Percentiles rank a stretch among this genome's conserved stretches.
Evolutionary conservation across 2,329 filamentous ascomycete genomes (phyloP).

Genomic region (Didymella segeticola): DNA sequence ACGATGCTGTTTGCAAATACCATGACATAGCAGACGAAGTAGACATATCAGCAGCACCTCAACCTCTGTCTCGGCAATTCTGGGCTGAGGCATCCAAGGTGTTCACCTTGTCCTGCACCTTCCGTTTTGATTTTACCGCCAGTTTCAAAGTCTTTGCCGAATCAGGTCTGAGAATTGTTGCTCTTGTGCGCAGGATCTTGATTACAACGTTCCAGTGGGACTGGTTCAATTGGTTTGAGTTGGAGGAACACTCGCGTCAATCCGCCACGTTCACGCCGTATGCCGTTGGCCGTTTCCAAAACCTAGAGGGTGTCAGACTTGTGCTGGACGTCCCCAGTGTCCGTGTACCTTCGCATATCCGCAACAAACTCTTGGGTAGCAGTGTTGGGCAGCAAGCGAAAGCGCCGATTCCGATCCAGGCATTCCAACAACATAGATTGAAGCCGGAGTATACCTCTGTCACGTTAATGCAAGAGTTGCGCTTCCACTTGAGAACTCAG

Average conservation of each 20-base stretch:
- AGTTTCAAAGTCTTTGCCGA: neutral
- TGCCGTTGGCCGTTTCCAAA: neutral
- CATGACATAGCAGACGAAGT: neutral
- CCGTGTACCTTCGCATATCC: too few relatives aligned
- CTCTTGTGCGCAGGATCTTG: neutral
- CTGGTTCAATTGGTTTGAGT: too few relatives aligned
- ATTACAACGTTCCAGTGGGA: neutral
- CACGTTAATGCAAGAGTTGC: neutral
- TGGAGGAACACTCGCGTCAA: too few relatives aligned
- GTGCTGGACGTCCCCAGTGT: too few relatives aligned
- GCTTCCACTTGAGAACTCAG: too few relatives aligned
- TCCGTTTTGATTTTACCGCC: neutral
- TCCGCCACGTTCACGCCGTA: neutral
- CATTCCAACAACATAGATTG: conserved; percentile 9
- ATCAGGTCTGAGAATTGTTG: neutral
- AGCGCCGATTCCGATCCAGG: neutral
- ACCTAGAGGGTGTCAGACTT: neutral
- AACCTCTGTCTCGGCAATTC: neutral
- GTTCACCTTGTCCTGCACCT: neutral
- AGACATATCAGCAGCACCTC: too few relatives aligned
- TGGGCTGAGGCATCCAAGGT: neutral
- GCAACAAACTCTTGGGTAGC: too few relatives aligned
- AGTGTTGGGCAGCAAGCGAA: neutral
- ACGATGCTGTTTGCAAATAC: neutral
- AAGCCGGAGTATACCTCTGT: neutral